Percentiles rank a stretch among this genome's conserved stretches.
Evolutionary conservation across 2,329 filamentous ascomycete species (phyloP).

Genomic region (Fusarium sp.): DNA sequence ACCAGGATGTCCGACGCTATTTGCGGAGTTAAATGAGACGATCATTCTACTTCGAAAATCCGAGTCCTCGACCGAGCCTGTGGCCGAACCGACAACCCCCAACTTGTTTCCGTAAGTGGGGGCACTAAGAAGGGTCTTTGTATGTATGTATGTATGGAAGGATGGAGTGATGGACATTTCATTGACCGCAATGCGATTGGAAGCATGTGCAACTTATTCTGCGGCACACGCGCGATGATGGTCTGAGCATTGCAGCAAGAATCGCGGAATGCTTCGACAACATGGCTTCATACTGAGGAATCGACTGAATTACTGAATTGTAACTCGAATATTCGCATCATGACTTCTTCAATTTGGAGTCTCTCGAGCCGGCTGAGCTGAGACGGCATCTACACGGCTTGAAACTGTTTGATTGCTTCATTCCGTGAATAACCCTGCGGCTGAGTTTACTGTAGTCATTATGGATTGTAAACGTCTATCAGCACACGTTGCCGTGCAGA

Average conservation of each 20-base stretch:
- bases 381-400: neutral
- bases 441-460: conserved; percentile 24
- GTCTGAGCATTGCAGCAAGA: neutral
- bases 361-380: neutral
- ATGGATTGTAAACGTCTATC: conserved; percentile 18
- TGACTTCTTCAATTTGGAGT: neutral
- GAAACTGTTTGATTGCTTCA: neutral
- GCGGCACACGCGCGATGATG: neutral
- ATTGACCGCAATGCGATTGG: neutral
- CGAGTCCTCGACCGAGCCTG: conserved; percentile 34
- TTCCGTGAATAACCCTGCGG: neutral
- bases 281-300: neutral
- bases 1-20: conserved; percentile 16
- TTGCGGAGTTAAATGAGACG: conserved; percentile 6
- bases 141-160: neutral
- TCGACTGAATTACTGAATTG: neutral
- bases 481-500: neutral
- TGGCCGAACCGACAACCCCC: conserved; percentile 29
- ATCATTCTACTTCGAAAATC: conserved; percentile 27
- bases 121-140: conserved; percentile 10
- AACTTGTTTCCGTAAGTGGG: conserved; percentile 16
- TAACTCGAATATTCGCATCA: neutral
- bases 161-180: neutral
- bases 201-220: conserved; percentile 7
- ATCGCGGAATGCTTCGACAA: neutral